Evolutionary conservation across 345 rosid species (phyloP).

Genomic region (Sonneratia caseolaris): DNA sequence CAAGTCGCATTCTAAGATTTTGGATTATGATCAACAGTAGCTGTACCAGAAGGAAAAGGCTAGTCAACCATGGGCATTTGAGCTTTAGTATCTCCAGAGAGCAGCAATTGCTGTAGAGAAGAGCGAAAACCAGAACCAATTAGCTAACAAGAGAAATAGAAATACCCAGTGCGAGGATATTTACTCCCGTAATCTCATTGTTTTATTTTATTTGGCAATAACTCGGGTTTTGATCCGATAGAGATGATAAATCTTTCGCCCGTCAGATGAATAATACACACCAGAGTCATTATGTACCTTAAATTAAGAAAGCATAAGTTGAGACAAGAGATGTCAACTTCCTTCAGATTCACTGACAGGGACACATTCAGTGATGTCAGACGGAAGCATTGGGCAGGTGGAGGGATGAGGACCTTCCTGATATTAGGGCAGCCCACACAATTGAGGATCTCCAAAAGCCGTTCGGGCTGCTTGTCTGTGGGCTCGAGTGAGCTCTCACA

Average conservation of each 20-base stretch:
- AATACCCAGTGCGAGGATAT: background rate
- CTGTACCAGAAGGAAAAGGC: conserved; percentile 81
- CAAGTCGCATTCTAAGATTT: background rate
- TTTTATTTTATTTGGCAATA: too few species aligned
- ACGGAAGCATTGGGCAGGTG: conserved; percentile 63
- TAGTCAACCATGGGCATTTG: conserved; percentile 64
- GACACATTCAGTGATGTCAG: conserved; percentile 78
- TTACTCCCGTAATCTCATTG: too few species aligned
- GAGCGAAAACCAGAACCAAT: background rate
- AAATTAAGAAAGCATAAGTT: conserved; percentile 65
- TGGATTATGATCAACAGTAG: background rate
- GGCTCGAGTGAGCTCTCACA: conserved; percentile 22
- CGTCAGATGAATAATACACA: background rate
- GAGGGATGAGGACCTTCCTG: conserved; percentile 75
- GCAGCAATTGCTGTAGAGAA: conserved; percentile 61
- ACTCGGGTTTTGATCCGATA: too few species aligned
- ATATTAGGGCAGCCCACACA: conserved; percentile 93
- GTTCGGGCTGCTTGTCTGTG: conserved; percentile 35
- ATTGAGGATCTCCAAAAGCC: conserved; percentile 83
- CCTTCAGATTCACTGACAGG: conserved; percentile 74
- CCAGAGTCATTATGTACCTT: conserved; percentile 32
- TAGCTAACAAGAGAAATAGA: background rate
- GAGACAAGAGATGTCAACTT: conserved; percentile 69
- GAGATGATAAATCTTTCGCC: too few species aligned
- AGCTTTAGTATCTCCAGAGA: conserved; percentile 81